Evolutionary conservation across 1,284 basidiomycete species (phyloP), one percentile per base, ranked within the genome.

Genomic region (Puccinia hordei): DNA sequence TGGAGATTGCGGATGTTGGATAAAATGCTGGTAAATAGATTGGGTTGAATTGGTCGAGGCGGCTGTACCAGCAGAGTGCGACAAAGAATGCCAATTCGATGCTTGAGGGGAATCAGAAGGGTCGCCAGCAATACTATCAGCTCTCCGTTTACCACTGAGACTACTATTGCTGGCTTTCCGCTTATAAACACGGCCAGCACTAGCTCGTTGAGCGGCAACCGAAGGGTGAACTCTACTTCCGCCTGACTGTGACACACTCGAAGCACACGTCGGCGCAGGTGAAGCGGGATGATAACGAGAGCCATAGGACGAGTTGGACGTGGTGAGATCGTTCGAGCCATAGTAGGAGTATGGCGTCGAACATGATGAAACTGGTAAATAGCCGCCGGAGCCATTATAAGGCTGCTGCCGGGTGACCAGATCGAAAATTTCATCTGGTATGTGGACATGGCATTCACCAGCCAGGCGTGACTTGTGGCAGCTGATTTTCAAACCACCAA

Each of bases 391-490:
- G 17, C 71, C 71, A 68, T 77, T 46, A 33, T 57, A 77, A 15
- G 46, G 57, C 38, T 74, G 71, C n/a, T 71, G 57, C n/a, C 63
- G 53, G 10, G 61, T 74, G 2, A 80, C 71, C 24, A 80, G 51
- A 53, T 80, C 79, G 53, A 66, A 80, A 13, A 80, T 49, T 49
- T 74, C 79, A 59, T 80, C 79, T 53, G 61, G 69, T 61, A 74
- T 72, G 44, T 80, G 79, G 10, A 80, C 79, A 55, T 74, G 41
- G n/a, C 61, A 80, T 66, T 80, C 79, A 46, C 79, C 79, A 41
- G 59, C 33, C 10, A 80, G 30, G 8, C 79, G 69, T 33, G 79
- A 80, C 44, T 80, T 80, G 49, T 80, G 79, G 53, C 79, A 80
- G 35, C 79, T 80, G 53, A 49, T 33, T 33, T 51, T 24, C 46